Percentiles rank a stretch among this genome's conserved stretches.
Evolutionary conservation across 2,329 filamentous ascomycete species (phyloP).

Genomic region (Fusarium haematococcum): DNA sequence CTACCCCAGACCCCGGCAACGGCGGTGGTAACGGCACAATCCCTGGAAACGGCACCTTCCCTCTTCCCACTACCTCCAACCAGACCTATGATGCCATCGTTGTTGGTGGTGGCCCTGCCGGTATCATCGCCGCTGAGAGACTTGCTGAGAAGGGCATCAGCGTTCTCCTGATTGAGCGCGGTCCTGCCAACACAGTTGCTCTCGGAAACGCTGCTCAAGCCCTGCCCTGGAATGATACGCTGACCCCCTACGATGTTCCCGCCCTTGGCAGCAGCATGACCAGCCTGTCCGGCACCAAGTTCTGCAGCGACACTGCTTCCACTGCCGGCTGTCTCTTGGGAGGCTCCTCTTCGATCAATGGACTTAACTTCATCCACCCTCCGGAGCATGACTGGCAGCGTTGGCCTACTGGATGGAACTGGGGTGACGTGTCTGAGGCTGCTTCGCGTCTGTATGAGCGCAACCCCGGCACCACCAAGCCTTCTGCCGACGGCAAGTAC

Average conservation of each 20-base stretch:
- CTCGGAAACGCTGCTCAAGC: constrained; percentile 33
- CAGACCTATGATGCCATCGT: constrained; percentile 44
- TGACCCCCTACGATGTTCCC: constrained; percentile 42
- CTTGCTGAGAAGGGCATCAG: constrained; percentile 39
- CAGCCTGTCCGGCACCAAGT: constrained; percentile 36
- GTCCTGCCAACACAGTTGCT: constrained; percentile 42
- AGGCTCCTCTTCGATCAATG: constrained; percentile 44
- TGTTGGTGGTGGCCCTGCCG: constrained; percentile 41
- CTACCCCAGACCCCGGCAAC: constrained; percentile 10
- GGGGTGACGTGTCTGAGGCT: constrained; percentile 37
- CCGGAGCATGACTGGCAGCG: constrained; percentile 41
- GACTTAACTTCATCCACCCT: constrained; percentile 44
- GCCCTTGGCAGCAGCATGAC: constrained; percentile 42
- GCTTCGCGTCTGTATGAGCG: constrained; percentile 43
- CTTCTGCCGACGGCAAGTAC: constrained; percentile 74
- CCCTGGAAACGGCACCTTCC: constrained; percentile 22
- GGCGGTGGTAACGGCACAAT: constrained; percentile 8
- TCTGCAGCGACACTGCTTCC: constrained; percentile 43
- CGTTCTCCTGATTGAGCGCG: constrained; percentile 44
- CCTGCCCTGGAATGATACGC: constrained; percentile 39
- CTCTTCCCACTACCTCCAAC: constrained; percentile 35
- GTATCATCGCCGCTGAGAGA: constrained; percentile 43
- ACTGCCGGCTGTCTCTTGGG: constrained; percentile 42
- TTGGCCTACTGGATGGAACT: constrained; percentile 42
- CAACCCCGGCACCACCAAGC: constrained; percentile 70